These are phyloP conservation scores for Wickerhamomyces kurtzmanii DNA, from an alignment of 805 yeast species.

Conservation along the genomic window DNA sequence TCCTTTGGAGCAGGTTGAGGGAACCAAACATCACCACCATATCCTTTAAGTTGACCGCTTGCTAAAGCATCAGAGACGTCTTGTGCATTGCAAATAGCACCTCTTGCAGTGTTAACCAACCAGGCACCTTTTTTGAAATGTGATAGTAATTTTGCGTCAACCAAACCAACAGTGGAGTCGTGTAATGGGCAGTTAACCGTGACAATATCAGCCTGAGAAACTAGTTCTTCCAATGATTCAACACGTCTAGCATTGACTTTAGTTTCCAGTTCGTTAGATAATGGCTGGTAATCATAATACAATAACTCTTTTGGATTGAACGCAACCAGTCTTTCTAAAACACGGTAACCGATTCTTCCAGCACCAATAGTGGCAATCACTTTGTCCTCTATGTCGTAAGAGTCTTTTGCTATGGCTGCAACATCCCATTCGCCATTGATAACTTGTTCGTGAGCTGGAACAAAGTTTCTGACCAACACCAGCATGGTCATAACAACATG, in stretches of 20 bases:
- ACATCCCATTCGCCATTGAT: conserved; percentile 61
- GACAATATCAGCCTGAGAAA: conserved; percentile 58
- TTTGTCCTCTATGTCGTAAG: conserved; percentile 68
- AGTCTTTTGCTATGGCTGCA: conserved; percentile 65
- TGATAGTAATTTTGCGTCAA: conserved; percentile 55
- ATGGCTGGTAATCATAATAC: conserved; percentile 67
- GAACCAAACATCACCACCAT: conserved; percentile 82
- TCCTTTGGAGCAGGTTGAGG: conserved; percentile 76
- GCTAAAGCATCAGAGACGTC: conserved; percentile 69
- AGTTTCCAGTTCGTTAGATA: conserved; percentile 47
- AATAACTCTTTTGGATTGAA: conserved; percentile 67
- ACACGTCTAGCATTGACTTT: conserved; percentile 53
- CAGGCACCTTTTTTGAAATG: conserved; percentile 68
- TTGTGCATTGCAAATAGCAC: conserved; percentile 65
- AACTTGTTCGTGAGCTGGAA: conserved; percentile 69
- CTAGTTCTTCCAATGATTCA: conserved; percentile 52
- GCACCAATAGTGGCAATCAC: conserved; percentile 75
- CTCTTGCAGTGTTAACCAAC: conserved; percentile 74
- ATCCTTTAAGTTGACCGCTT: conserved; percentile 63
- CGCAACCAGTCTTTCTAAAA: conserved; percentile 59
- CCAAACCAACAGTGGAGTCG: conserved; percentile 54
- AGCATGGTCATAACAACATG: conserved; percentile 70
- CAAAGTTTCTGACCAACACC: conserved; percentile 64
- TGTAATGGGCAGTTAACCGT: conserved; percentile 75
- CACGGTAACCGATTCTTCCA: conserved; percentile 74